Percentiles rank a stretch among this genome's conserved stretches.
Evolutionary conservation across 768 basidiomycete genomes (phyloP).

Genomic region (Phlebiopsis flavidoalba): DNA sequence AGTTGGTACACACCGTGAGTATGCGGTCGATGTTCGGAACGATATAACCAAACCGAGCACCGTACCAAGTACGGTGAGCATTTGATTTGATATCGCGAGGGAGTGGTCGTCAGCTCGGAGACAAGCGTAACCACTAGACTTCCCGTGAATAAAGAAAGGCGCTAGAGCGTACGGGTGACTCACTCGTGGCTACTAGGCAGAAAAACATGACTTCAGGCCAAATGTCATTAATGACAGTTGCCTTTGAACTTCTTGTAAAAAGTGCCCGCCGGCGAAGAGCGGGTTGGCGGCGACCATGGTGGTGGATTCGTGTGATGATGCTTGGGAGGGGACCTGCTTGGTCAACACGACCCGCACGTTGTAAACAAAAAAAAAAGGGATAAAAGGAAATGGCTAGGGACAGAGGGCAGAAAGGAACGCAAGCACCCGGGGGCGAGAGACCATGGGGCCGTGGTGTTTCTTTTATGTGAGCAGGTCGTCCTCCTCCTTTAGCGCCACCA

Average conservation of each 20-base stretch:
- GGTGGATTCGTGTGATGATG: background rate
- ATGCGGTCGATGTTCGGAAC: conserved; percentile 69
- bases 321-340: background rate
- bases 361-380: background rate
- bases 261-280: conserved; percentile 40
- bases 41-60: conserved; percentile 69
- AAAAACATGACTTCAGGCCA: conserved; percentile 64
- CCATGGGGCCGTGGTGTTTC: background rate
- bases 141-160: background rate
- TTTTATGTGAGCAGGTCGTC: background rate
- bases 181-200: conserved; percentile 51
- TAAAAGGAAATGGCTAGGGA: background rate
- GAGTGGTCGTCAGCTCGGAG: conserved; percentile 42
- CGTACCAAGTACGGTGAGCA: conserved; percentile 69
- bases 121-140: conserved; percentile 54
- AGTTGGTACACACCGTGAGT: conserved; percentile 45
- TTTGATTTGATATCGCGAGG: conserved; percentile 46
- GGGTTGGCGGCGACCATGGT: conserved; percentile 12
- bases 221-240: conserved; percentile 61
- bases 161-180: conserved; percentile 22
- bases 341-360: conserved; percentile 6
- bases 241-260: conserved; percentile 46
- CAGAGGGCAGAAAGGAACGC: background rate
- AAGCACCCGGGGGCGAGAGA: background rate
- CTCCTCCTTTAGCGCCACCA: background rate